Base-by-base conservation (phyloP, 1,284 basidiomycete species). In the Dichomitus squalens region DNA sequence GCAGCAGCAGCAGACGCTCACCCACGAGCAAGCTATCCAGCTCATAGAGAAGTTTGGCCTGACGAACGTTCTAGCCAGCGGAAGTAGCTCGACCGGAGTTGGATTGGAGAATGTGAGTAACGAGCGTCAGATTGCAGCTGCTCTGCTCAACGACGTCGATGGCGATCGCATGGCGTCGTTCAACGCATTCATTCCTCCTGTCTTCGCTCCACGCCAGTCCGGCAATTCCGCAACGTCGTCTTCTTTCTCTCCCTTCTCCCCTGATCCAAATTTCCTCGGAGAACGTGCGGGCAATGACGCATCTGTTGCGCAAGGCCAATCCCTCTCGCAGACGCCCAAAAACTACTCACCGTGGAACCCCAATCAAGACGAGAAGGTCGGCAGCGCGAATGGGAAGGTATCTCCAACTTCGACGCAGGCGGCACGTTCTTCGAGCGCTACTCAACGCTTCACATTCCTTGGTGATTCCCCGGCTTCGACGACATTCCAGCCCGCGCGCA, bases 21-120 rank as follows among this genome's bases (percentile, higher is more conserved):
- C 84, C 8, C 78, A 82, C 44, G 88, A 91, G 60, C 88, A 91
- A 68, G 84, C 87, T 14, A 64, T 89, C 38, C 81, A 85, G 62
- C 72, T 91, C 36, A 66, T 92, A 57, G 85, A 88, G 67, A 84
- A 83, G 69, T 76, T 89, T 49, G 77, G 81, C 36, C 66, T 76
- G 54, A 77, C 76, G 55, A 78, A 78, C 33, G 76, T 79, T 61
- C 64, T 76, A 49, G 73, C 74, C 57, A 66, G 59, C 59, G 61
- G 60, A 39, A 55, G 50, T 40, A 47, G 56, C 38, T 43, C 58
- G 31, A 38, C 52, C 50, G 41, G 57, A 35, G 29, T 56, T 46
- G 52, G 36, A 53, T 47, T 57, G 52, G 61, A 62, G 55, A 56
- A 63, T 35, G 57, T 62, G 57, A 65, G 41, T 59, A 58, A 43